A percentile compares a stretch with the other conserved stretches of the same genome.
These are phyloP conservation scores for Pleurotus salmoneostramineus DNA, from an alignment of 768 basidiomycete species.

Conservation along the genomic window DNA sequence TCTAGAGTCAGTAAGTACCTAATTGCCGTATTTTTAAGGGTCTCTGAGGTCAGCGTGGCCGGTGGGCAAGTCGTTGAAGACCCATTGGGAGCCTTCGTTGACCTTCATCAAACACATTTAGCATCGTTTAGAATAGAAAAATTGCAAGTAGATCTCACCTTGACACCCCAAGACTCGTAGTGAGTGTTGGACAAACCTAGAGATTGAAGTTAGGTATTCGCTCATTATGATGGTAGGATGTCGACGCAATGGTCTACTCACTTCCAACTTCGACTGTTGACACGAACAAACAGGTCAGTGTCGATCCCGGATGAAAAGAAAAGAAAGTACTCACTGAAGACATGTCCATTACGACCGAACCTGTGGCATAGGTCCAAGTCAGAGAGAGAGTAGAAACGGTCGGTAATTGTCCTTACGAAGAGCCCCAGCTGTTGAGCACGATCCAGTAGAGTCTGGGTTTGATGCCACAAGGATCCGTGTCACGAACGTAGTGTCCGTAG, in stretches of 20 bases:
- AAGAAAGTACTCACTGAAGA: neutral
- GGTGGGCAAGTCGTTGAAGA: neutral
- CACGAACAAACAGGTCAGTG: neutral
- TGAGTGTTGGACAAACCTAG: neutral
- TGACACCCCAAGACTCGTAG: neutral
- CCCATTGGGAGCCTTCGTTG: neutral
- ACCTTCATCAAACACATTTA: neutral
- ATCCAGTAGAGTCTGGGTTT: constrained; percentile 3
- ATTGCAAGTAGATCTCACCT: neutral
- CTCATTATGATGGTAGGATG: no score
- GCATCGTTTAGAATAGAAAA: neutral
- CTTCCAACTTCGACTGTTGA: neutral
- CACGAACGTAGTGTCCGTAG: neutral
- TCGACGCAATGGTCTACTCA: neutral
- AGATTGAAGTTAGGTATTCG: neutral
- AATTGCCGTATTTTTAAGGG: neutral
- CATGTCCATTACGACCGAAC: neutral
- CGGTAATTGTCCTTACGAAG: neutral
- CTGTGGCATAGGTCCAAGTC: neutral
- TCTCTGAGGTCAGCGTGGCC: neutral
- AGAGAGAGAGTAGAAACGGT: no score
- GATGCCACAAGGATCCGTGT: neutral
- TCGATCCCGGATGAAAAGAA: neutral
- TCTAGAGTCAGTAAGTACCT: neutral
- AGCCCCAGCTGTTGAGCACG: constrained; percentile 7